These are phyloP conservation scores for Russula dissimulans DNA, from an alignment of 768 basidiomycete genomes.

Conservation along the genomic window DNA sequence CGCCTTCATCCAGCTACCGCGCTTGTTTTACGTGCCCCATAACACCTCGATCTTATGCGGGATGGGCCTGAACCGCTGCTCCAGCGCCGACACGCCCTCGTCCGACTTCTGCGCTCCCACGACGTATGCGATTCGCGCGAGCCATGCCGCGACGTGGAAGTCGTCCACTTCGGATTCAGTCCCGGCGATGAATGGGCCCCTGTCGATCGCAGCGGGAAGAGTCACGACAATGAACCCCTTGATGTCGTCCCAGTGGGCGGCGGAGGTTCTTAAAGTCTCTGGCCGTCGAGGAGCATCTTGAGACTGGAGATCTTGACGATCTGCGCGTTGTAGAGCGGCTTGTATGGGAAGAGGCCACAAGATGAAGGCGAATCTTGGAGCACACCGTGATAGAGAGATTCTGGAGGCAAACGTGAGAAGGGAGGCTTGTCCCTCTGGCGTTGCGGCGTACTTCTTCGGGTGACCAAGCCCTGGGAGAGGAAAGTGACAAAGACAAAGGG, in stretches of 20 bases:
- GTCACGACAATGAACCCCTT: constrained; percentile 31
- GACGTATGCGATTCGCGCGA: constrained; percentile 37
- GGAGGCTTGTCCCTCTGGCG: constrained; percentile 29
- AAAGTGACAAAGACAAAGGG: not conserved
- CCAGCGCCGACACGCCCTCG: constrained; percentile 32
- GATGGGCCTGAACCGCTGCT: constrained; percentile 32
- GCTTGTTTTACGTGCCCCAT: constrained; percentile 36
- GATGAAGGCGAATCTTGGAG: too few relatives aligned
- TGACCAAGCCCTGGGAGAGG: constrained; percentile 33
- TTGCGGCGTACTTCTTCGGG: constrained; percentile 31
- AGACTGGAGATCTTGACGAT: constrained; percentile 32
- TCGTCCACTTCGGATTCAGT: constrained; percentile 42
- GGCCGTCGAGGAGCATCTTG: constrained; percentile 35
- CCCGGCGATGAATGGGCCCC: constrained; percentile 40
- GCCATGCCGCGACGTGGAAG: constrained; percentile 46
- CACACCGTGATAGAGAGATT: too few relatives aligned
- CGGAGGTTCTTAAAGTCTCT: constrained; percentile 30
- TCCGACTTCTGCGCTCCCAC: too few relatives aligned
- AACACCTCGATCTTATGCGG: constrained; percentile 34
- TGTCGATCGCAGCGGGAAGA: constrained; percentile 34
- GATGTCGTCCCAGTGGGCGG: constrained; percentile 32
- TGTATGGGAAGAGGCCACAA: too few relatives aligned
- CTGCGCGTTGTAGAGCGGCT: constrained; percentile 38
- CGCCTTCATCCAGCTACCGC: constrained; percentile 35
- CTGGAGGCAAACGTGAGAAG: too few relatives aligned